These are phyloP conservation scores for Coniosporium tulheliwenetii DNA, from an alignment of 2,329 filamentous ascomycete genomes.

Conservation along the genomic window DNA sequence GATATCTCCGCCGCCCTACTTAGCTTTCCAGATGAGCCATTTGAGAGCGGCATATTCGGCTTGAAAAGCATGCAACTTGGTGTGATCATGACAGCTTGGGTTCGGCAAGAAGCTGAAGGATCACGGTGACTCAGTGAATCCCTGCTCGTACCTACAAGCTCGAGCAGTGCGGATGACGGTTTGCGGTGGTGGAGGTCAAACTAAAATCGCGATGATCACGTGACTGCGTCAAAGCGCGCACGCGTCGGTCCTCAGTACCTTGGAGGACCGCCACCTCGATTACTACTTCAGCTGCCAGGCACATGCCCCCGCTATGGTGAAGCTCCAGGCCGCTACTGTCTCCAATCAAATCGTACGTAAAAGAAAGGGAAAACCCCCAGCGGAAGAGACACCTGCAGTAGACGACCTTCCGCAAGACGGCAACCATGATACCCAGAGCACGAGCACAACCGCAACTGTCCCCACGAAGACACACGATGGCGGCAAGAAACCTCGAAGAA, in stretches of 20 bases:
- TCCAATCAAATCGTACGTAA: conserved; percentile 27
- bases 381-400: conserved; percentile 1
- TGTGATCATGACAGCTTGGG: too few species aligned
- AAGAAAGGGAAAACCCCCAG: conserved; percentile 25
- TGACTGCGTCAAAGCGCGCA: too few species aligned
- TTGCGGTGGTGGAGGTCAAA: too few species aligned
- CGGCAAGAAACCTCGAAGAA: conserved; percentile 33
- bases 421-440: background rate
- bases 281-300: background rate
- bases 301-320: conserved; percentile 19
- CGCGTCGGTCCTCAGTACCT: background rate
- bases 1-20: too few species aligned
- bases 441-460: conserved; percentile 25
- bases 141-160: too few species aligned
- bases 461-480: conserved; percentile 43
- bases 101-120: too few species aligned
- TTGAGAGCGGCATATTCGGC: too few species aligned
- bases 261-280: background rate
- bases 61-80: too few species aligned
- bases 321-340: conserved; percentile 31
- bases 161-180: too few species aligned
- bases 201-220: too few species aligned
- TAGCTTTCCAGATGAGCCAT: too few species aligned
- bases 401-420: background rate
- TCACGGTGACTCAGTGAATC: too few species aligned